Conservation (phyloP, 352 stramenopile species). For the Phytophthora sojae region DNA sequence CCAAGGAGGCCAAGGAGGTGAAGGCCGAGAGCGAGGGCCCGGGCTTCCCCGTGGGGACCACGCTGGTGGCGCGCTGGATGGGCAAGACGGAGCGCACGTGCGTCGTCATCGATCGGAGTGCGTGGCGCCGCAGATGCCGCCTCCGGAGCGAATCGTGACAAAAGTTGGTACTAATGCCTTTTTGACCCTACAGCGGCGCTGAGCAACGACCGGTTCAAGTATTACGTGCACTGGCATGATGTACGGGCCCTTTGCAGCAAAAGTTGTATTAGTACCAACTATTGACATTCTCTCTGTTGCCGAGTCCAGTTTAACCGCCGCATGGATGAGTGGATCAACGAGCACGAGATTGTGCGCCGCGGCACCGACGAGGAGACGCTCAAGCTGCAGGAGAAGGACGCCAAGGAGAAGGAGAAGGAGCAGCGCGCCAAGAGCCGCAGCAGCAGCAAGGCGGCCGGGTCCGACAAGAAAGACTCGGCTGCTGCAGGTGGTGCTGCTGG, state of each 20-base stretch:
- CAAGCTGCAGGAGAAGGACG: conserved; percentile 78
- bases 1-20: conserved; percentile 22
- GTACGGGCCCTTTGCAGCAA: conserved; percentile 32
- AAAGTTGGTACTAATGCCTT: conserved; percentile 24
- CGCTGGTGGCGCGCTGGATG: conserved; percentile 79
- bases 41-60: conserved; percentile 66
- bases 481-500: no score
- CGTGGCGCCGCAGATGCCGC: conserved; percentile 7
- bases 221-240: conserved; percentile 89
- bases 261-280: conserved; percentile 1
- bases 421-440: conserved; percentile 60
- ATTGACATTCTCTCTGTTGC: not conserved
- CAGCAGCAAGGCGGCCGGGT: conserved; percentile 29
- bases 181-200: conserved; percentile 46
- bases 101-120: conserved; percentile 83
- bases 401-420: conserved; percentile 75
- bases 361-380: conserved; percentile 81
- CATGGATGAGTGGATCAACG: conserved; percentile 92
- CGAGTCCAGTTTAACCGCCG: conserved; percentile 80
- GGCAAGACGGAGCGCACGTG: conserved; percentile 81
- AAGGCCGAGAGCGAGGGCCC: conserved; percentile 22
- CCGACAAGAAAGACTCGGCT: conserved; percentile 19
- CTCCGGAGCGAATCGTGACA: not conserved
- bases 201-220: conserved; percentile 77
- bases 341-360: conserved; percentile 77